Percentiles rank a stretch among this genome's conserved stretches.
Conservation (phyloP, 2,329 filamentous ascomycete species). For the Aspergillus sp. region DNA sequence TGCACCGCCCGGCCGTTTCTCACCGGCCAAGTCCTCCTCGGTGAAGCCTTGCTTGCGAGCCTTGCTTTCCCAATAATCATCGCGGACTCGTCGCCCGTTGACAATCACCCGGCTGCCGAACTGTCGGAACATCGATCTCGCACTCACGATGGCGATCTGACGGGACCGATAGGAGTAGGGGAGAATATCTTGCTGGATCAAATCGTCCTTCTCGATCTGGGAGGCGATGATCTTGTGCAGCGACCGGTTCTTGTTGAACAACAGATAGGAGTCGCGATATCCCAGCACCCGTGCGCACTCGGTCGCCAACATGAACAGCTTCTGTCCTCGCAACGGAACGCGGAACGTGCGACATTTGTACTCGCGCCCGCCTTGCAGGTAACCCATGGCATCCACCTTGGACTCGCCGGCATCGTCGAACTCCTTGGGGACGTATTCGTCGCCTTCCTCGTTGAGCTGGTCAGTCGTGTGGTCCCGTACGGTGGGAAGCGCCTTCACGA, state of each 20-base stretch:
- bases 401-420: constrained; percentile 90
- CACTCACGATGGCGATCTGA: constrained; percentile 97
- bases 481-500: constrained; percentile 90
- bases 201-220: constrained; percentile 92
- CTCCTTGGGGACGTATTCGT: constrained; percentile 94
- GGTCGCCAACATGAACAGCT: constrained; percentile 97
- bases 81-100: constrained; percentile 83
- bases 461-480: constrained; percentile 97
- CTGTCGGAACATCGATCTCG: constrained; percentile 96
- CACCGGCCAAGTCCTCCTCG: constrained; percentile 90
- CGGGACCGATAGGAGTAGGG: constrained; percentile 98
- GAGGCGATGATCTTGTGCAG: constrained; percentile 97
- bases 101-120: constrained; percentile 93
- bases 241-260: constrained; percentile 98
- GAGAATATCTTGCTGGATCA: constrained; percentile 91
- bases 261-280: constrained; percentile 94
- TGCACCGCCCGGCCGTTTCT: constrained; percentile 89
- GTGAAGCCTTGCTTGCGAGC: constrained; percentile 97
- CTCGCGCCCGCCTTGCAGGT: constrained; percentile 76
- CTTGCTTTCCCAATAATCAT: constrained; percentile 99
- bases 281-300: constrained; percentile 92
- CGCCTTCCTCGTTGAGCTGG: constrained; percentile 81
- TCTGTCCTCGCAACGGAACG: constrained; percentile 85
- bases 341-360: constrained; percentile 93
- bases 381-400: constrained; percentile 83